Conservation (phyloP, 257 asterid genomes). For the Verbascum thapsus region DNA sequence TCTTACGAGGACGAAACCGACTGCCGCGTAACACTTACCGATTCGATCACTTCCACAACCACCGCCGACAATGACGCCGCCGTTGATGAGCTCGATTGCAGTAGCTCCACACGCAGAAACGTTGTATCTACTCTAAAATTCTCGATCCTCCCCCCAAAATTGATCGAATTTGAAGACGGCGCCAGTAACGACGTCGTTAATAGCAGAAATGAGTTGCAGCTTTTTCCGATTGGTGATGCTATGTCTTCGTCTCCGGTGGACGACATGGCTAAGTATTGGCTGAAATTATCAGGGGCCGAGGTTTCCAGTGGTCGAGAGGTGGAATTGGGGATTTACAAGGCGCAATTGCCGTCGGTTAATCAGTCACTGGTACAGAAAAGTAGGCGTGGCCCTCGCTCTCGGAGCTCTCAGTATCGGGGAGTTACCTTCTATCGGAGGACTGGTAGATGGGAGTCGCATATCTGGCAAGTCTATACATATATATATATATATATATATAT, state of each 20-base stretch:
- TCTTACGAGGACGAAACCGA: slow-evolving; percentile 34
- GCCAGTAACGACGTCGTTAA: slow-evolving; percentile 7
- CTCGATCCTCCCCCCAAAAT: slow-evolving; percentile 38
- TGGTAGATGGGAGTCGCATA: slow-evolving; percentile 98
- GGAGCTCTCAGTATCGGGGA: slow-evolving; percentile 95
- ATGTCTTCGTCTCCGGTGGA: slow-evolving; percentile 12
- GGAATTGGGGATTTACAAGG: slow-evolving; percentile 21
- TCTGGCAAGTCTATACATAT: slow-evolving; percentile 43
- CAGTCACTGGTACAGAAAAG: slow-evolving; percentile 62
- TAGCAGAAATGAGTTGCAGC: slow-evolving; percentile 36
- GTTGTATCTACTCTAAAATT: slow-evolving; percentile 44
- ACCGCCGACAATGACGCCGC: slow-evolving; percentile 34
- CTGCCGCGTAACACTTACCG: not conserved
- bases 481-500: not conserved
- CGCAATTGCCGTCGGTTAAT: slow-evolving; percentile 12
- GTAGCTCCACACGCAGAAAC: slow-evolving; percentile 32
- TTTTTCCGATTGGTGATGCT: slow-evolving; percentile 38
- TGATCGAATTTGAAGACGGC: slow-evolving; percentile 28
- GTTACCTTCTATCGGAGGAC: slow-evolving; percentile 94
- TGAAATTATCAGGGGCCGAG: slow-evolving; percentile 46
- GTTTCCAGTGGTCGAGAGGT: slow-evolving; percentile 10
- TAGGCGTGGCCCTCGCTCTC: slow-evolving; percentile 94
- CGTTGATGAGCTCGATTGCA: slow-evolving; percentile 29
- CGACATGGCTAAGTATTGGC: slow-evolving; percentile 38
- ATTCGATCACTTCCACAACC: slow-evolving; percentile 40